These are phyloP conservation scores for Fomes fomentarius DNA, from an alignment of 1,284 basidiomycete species.

Conservation along the genomic window DNA sequence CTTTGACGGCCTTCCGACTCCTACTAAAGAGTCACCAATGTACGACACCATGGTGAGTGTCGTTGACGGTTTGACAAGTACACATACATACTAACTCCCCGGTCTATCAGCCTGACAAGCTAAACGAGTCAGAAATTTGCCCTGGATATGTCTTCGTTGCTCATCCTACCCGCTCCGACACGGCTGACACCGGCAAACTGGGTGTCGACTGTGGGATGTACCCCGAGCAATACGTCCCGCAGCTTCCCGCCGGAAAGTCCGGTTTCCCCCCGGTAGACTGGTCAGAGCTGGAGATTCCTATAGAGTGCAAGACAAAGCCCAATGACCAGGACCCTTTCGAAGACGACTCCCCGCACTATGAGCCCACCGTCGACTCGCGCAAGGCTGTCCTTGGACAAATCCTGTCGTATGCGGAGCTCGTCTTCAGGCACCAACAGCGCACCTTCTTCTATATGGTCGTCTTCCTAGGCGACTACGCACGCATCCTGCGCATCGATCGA, in stretches of 20 bases:
- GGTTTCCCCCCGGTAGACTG: too few species aligned
- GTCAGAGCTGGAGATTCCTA: too few species aligned
- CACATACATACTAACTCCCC: too few species aligned
- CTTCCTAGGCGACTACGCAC: conserved; percentile 13
- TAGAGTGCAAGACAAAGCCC: conserved; percentile 9
- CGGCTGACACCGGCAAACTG: neutral
- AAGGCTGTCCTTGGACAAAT: conserved; percentile 8
- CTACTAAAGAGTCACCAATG: neutral
- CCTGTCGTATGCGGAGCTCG: conserved; percentile 5
- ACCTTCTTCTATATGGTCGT: conserved; percentile 8
- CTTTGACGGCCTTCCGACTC: neutral
- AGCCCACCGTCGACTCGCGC: neutral
- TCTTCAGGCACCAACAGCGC: conserved; percentile 12
- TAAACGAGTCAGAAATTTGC: neutral
- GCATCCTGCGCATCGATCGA: conserved; percentile 14
- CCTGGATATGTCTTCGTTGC: conserved; percentile 1
- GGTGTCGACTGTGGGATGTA: conserved; percentile 9
- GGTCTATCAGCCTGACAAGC: neutral
- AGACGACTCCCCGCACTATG: neutral
- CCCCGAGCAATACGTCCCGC: too few species aligned
- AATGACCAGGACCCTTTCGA: conserved; percentile 7
- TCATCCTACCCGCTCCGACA: neutral
- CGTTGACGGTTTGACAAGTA: neutral
- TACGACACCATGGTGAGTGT: neutral
- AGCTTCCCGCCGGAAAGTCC: too few species aligned